Percentiles rank a stretch among this genome's conserved stretches.
These are phyloP conservation scores for Knufia fluminis DNA, from an alignment of 2,329 filamentous ascomycete species.

Conservation along the genomic window DNA sequence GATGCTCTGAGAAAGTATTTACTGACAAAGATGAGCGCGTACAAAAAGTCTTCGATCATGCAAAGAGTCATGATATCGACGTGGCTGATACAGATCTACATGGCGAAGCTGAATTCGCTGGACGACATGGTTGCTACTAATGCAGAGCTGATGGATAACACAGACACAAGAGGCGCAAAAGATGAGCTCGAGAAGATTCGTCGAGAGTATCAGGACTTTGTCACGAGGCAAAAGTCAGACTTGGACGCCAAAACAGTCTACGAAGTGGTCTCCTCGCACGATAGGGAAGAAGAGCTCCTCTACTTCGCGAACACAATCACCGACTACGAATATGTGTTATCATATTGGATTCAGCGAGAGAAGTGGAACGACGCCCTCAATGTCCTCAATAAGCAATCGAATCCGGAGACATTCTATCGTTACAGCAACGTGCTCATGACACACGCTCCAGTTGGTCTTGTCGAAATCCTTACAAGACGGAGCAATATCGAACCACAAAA, in stretches of 20 bases:
- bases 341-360: conserved; percentile 95
- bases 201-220: conserved; percentile 80
- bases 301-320: conserved; percentile 82
- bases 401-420: conserved; percentile 87
- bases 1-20: conserved; percentile 88
- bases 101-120: conserved; percentile 89
- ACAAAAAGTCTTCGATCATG: conserved; percentile 80
- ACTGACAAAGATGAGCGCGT: conserved; percentile 67
- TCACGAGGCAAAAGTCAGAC: conserved; percentile 73
- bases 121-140: conserved; percentile 90
- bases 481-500: conserved; percentile 73
- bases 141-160: conserved; percentile 65
- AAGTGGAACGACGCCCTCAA: conserved; percentile 78
- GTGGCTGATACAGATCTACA: conserved; percentile 93
- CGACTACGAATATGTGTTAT: conserved; percentile 89
- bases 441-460: conserved; percentile 70
- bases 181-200: conserved; percentile 62
- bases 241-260: conserved; percentile 88
- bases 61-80: conserved; percentile 90
- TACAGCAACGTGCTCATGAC: conserved; percentile 97
- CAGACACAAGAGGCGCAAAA: conserved; percentile 61
- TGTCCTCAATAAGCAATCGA: conserved; percentile 86
- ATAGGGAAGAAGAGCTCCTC: conserved; percentile 82
- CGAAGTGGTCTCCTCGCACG: conserved; percentile 91
- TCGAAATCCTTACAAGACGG: conserved; percentile 95